Conservation (phyloP, 2,329 filamentous ascomycete species). For the Fusarium transvaalense region DNA sequence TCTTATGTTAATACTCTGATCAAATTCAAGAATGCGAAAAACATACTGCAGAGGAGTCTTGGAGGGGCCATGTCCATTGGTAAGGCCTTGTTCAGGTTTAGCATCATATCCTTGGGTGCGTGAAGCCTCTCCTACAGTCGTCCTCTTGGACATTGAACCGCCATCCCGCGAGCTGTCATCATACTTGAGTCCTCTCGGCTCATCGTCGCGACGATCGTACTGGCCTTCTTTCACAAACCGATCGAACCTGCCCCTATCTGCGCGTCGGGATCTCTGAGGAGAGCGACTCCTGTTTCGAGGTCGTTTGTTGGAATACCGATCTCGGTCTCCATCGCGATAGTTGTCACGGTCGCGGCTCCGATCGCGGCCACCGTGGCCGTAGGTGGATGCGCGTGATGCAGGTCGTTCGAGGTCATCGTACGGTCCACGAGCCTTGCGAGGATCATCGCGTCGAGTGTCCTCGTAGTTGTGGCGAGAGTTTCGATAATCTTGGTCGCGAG, state of each 20-base stretch:
- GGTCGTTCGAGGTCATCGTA: constrained; percentile 71
- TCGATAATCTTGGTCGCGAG: constrained; percentile 64
- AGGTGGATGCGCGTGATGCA: constrained; percentile 56
- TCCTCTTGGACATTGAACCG: constrained; percentile 73
- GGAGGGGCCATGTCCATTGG: constrained; percentile 41
- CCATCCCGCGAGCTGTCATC: constrained; percentile 60
- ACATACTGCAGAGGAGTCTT: constrained; percentile 40
- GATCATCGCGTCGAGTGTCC: constrained; percentile 62
- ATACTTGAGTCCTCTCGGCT: constrained; percentile 54
- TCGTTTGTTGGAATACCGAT: constrained; percentile 66
- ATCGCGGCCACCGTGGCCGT: constrained; percentile 64
- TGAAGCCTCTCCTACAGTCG: constrained; percentile 69
- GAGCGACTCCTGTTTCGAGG: constrained; percentile 68
- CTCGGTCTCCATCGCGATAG: constrained; percentile 58
- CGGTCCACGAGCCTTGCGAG: constrained; percentile 61
- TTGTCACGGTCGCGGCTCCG: constrained; percentile 51
- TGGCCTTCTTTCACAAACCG: constrained; percentile 51
- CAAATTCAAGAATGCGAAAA: not conserved
- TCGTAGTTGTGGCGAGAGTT: constrained; percentile 74
- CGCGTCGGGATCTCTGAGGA: constrained; percentile 58
- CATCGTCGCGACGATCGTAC: constrained; percentile 43
- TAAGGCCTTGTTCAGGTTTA: constrained; percentile 72
- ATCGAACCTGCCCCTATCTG: constrained; percentile 54
- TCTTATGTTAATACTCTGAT: constrained; percentile 19
- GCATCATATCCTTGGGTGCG: constrained; percentile 71